Evolutionary conservation across 2,329 filamentous ascomycete genomes (phyloP), one percentile per base, ranked within the genome.

Genomic region (Exophiala lecanii-corni): DNA sequence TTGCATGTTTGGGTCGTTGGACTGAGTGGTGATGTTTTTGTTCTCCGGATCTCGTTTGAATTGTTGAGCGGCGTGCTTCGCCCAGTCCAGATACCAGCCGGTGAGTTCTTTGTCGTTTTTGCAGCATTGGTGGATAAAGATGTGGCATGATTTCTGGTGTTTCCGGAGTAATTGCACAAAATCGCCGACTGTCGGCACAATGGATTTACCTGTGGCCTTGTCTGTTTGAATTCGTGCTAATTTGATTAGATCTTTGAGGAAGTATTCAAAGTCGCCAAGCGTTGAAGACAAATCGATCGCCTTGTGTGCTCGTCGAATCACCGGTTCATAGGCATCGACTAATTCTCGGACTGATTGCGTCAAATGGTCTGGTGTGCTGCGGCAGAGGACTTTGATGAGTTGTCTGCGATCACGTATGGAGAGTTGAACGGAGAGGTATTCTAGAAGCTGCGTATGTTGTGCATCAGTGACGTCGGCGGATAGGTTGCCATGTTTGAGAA

Each of bases 341-440:
- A 73, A 62, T 44, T 87, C 82, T 20, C 76, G 74, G 36, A 89
- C 67, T 1, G 78, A 73, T 6, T 78, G 73, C 0, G 86, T 89
- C n/a, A 89, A 71, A 7, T 84, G 71, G 55, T 91, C 86, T 0
- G 86, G 86, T 17, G 73, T 77, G 34, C 78, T 72, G 10, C 77
- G 76, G 62, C 86, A 91, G 10, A 89, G 65, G 0, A 79, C 75
- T 9, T 73, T 71, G 9, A 78, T 76, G 36, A 91, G 79, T 54
- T 81, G 75, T 43, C 86, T 78, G n/a, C 86, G 77, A 58, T 92
- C 86, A 25, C 80, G 78, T 6, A 86, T 75, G 0, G 81, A 81
- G 17, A 89, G 74, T n/a, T 81, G 72, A 1, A 82, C 78, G 0
- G 81, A 75, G 51, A 86, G 79, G 61, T 86, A 89, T 44, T 85